Evolutionary conservation across 495 filamentous ascomycete genomes (phyloP).

Genomic region (Aspergillus conjunctus): DNA sequence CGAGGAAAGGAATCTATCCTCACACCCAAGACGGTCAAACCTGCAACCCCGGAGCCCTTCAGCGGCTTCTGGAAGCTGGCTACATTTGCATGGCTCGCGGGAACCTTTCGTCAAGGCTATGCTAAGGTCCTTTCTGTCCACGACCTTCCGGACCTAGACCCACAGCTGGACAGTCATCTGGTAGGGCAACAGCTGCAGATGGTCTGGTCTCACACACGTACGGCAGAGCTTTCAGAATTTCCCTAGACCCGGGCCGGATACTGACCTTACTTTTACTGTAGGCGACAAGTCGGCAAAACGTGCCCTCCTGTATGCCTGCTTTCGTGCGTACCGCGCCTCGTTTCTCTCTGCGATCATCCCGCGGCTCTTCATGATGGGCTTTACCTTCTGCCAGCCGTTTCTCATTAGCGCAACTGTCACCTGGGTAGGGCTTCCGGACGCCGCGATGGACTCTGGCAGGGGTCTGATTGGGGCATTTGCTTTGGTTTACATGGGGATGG

Average conservation of each 20-base stretch:
- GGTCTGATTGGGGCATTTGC: constrained; percentile 10
- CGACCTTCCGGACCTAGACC: constrained; percentile 16
- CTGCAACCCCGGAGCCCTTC: constrained; percentile 9
- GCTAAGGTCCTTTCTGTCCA: constrained; percentile 5
- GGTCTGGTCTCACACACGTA: constrained; percentile 3
- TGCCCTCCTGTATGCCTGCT: neutral
- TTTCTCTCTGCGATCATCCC: constrained; percentile 10
- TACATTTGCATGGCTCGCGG: constrained; percentile 10
- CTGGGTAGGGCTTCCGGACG: constrained; percentile 1
- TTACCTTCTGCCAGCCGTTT: constrained; percentile 19
- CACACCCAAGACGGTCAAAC: neutral
- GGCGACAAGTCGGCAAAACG: constrained; percentile 3
- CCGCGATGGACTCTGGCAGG: constrained; percentile 1
- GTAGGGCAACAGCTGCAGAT: neutral
- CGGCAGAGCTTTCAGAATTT: neutral
- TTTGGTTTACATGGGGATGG: constrained; percentile 4
- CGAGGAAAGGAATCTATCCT: constrained; percentile 2
- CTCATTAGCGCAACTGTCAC: constrained; percentile 12
- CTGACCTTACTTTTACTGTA: neutral
- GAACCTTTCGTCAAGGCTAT: constrained; percentile 9
- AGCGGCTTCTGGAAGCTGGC: constrained; percentile 14
- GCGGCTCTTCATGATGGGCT: constrained; percentile 4
- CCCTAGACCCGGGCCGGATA: no score
- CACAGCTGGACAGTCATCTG: neutral
- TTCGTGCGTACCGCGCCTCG: constrained; percentile 2